phyloP scores from a whole-genome alignment of 805 yeast genomes.

The Priceomyces medius region DNA sequence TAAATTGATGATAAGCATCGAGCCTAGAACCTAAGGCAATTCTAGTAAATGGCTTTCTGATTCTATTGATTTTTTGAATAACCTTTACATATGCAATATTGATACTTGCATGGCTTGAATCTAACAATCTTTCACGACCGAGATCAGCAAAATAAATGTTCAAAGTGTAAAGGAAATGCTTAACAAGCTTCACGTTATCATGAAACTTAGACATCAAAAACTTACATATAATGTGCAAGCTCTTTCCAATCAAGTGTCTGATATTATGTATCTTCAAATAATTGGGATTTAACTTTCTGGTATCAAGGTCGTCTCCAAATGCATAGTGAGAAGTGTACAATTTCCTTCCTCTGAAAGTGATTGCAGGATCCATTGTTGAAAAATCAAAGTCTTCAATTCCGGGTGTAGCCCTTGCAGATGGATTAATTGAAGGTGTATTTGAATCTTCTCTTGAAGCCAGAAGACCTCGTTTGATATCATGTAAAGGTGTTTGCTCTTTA shows the following conservation, averaged over 20 bases:
- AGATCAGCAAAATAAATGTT: slow-evolving; percentile 80
- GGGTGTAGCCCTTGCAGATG: slow-evolving; percentile 46
- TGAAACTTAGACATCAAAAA: slow-evolving; percentile 49
- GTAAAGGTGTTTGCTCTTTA: background rate
- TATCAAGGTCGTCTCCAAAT: slow-evolving; percentile 56
- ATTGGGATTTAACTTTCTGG: slow-evolving; percentile 32
- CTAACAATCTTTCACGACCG: slow-evolving; percentile 67
- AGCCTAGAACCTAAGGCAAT: slow-evolving; percentile 73
- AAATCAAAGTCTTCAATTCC: slow-evolving; percentile 41
- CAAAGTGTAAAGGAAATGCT: slow-evolving; percentile 59
- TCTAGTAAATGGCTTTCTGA: slow-evolving; percentile 72
- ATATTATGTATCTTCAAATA: slow-evolving; percentile 54
- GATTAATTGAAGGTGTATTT: slow-evolving; percentile 21
- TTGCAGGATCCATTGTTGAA: slow-evolving; percentile 52
- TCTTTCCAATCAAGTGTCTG: slow-evolving; percentile 58
- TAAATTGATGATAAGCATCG: slow-evolving; percentile 69
- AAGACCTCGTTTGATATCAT: background rate
- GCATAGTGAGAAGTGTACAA: slow-evolving; percentile 63
- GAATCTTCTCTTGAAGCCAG: slow-evolving; percentile 10
- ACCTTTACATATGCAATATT: slow-evolving; percentile 56
- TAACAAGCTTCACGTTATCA: slow-evolving; percentile 64
- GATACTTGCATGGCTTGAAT: slow-evolving; percentile 53
- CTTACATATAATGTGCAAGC: slow-evolving; percentile 56
- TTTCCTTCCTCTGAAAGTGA: slow-evolving; percentile 58
- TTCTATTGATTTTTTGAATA: slow-evolving; percentile 61